These are phyloP conservation scores for Gracilaria caudata DNA, from an alignment of 23 red algal genomes.

Conservation along the genomic window DNA sequence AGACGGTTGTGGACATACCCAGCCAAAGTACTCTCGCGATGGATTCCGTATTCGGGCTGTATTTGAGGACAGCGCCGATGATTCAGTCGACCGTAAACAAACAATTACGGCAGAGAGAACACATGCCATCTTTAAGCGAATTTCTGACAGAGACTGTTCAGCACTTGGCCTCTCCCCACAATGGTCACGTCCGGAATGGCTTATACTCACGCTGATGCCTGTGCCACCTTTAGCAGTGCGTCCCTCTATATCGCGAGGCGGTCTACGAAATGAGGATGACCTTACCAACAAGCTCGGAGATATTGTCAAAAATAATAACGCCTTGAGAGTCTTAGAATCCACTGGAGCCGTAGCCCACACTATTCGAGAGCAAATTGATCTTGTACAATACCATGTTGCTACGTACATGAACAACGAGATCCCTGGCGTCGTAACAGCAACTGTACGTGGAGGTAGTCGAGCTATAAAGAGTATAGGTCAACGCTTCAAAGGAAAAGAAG, in stretches of 20 bases:
- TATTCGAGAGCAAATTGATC: slow-evolving; percentile 82
- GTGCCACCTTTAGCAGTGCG: slow-evolving; percentile 95
- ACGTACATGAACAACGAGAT: slow-evolving; percentile 99
- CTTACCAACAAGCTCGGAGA: slow-evolving; percentile 96
- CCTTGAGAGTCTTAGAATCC: slow-evolving; percentile 80
- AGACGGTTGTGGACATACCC: slow-evolving; percentile 83
- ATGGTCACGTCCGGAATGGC: slow-evolving; percentile 91
- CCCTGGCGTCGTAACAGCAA: slow-evolving; percentile 81
- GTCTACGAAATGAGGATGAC: slow-evolving; percentile 95
- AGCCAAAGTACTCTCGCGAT: slow-evolving; percentile 90
- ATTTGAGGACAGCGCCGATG: slow-evolving; percentile 80
- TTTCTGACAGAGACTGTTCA: slow-evolving; percentile 78
- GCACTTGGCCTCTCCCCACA: slow-evolving; percentile 77
- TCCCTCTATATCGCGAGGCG: slow-evolving; percentile 93
- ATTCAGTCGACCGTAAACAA: slow-evolving; percentile 80
- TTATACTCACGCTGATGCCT: slow-evolving; percentile 87
- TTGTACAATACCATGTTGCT: slow-evolving; percentile 96
- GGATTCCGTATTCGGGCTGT: slow-evolving; percentile 86
- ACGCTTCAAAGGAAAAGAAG: slow-evolving; percentile 99
- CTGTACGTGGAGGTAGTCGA: slow-evolving; percentile 78
- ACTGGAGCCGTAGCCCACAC: slow-evolving; percentile 84
- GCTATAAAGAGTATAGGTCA: slow-evolving; percentile 95
- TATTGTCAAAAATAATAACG: slow-evolving; percentile 97
- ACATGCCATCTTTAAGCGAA: slow-evolving; percentile 83
- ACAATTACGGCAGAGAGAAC: slow-evolving; percentile 83